Evolutionary conservation across 2,329 filamentous ascomycete genomes (phyloP).

Genomic region (Fusarium zealandicum): DNA sequence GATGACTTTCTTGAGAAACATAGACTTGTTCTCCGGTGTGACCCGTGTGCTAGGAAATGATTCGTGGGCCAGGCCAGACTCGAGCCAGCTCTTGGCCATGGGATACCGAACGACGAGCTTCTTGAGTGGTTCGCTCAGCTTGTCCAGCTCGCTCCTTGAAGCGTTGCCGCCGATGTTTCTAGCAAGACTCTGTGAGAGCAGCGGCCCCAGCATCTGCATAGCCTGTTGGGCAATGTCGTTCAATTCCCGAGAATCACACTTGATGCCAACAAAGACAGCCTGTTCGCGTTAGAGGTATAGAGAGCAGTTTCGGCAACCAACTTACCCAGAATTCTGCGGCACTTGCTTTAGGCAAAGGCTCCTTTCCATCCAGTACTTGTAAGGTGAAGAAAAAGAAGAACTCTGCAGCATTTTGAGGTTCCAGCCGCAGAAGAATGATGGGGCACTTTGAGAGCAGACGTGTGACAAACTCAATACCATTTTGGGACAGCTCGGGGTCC

Average conservation of each 20-base stretch:
- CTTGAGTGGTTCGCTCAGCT: conserved; percentile 73
- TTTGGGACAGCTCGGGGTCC: conserved; percentile 76
- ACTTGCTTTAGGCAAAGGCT: conserved; percentile 77
- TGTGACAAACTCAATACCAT: conserved; percentile 75
- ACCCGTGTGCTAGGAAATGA: conserved; percentile 68
- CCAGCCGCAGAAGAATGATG: conserved; percentile 65
- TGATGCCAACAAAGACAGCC: conserved; percentile 62
- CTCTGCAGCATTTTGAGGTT: conserved; percentile 64
- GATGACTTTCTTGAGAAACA: conserved; percentile 72
- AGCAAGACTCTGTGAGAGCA: conserved; percentile 65
- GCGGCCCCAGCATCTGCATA: conserved; percentile 66
- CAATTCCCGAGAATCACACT: conserved; percentile 51
- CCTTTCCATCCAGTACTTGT: conserved; percentile 72
- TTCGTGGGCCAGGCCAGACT: conserved; percentile 62
- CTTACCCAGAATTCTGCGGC: conserved; percentile 79
- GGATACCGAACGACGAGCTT: conserved; percentile 67
- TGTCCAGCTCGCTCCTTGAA: conserved; percentile 75
- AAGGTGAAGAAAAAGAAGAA: conserved; percentile 76
- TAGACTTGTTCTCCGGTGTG: conserved; percentile 62
- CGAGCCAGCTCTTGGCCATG: conserved; percentile 67
- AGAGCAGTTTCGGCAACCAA: background rate
- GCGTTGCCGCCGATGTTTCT: conserved; percentile 73
- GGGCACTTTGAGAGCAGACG: conserved; percentile 68
- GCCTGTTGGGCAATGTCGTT: conserved; percentile 56
- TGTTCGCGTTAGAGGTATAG: conserved; percentile 40